A percentile compares a stretch with the other conserved stretches of the same genome.
Evolutionary conservation across 2,329 filamentous ascomycete species (phyloP).

Genomic region (Colletotrichum orbiculare): DNA sequence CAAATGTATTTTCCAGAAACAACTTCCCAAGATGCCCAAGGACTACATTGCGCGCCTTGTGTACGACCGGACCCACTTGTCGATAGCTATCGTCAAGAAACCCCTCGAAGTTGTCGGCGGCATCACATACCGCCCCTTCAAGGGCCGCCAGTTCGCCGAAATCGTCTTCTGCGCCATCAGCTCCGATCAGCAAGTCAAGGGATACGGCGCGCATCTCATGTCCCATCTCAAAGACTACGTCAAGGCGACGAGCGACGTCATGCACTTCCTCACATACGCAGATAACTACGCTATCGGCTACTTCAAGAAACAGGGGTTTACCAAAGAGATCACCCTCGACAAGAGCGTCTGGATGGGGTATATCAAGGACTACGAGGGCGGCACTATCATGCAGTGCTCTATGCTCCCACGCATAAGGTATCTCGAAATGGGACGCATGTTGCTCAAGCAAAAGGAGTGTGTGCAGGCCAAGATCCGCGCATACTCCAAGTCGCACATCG

Average conservation of each 20-base stretch:
- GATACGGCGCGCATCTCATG: slow-evolving; percentile 98
- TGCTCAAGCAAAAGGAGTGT: slow-evolving; percentile 96
- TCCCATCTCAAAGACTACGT: slow-evolving; percentile 98
- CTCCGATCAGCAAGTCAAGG: slow-evolving; percentile 98
- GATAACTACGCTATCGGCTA: slow-evolving; percentile 99
- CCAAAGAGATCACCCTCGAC: slow-evolving; percentile 95
- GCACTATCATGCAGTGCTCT: slow-evolving; percentile 98
- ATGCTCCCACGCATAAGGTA: slow-evolving; percentile 97
- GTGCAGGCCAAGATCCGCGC: slow-evolving; percentile 95
- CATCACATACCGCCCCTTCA: slow-evolving; percentile 96
- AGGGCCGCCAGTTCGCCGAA: slow-evolving; percentile 91
- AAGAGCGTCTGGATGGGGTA: slow-evolving; percentile 98
- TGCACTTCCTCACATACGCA: slow-evolving; percentile 98
- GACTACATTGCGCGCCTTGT: slow-evolving; percentile 98
- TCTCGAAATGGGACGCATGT: slow-evolving; percentile 90
- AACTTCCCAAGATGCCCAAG: slow-evolving; percentile 98
- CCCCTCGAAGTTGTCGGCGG: slow-evolving; percentile 95
- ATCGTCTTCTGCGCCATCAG: slow-evolving; percentile 99
- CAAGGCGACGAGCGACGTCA: slow-evolving; percentile 94
- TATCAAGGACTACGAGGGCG: slow-evolving; percentile 99
- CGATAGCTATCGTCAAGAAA: slow-evolving; percentile 97
- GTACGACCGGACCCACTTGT: slow-evolving; percentile 95
- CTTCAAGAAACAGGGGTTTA: slow-evolving; percentile 99
- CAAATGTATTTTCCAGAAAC: slow-evolving; percentile 98
- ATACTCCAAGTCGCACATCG: slow-evolving; percentile 86